These are phyloP conservation scores for Umbelopsis isabellina DNA, from an alignment of 192 early-diverging fungal genomes.

Conservation along the genomic window DNA sequence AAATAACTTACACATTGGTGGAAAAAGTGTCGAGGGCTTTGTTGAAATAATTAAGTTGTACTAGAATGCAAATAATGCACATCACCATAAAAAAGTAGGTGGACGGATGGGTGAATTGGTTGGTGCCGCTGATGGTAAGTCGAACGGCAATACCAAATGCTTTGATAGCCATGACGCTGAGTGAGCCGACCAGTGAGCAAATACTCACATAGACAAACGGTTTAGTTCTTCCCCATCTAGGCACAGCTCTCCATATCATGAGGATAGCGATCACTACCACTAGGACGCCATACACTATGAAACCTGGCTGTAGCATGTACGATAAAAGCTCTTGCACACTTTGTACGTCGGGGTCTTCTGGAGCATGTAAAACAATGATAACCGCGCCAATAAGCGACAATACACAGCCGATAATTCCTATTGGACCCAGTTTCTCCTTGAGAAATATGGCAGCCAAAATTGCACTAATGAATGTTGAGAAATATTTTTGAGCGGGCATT, in stretches of 20 bases:
- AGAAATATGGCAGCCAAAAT: slow-evolving; percentile 87
- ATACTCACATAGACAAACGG: slow-evolving; percentile 21
- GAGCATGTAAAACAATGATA: slow-evolving; percentile 85
- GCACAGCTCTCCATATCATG: slow-evolving; percentile 34
- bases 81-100: slow-evolving; percentile 20
- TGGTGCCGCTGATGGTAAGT: slow-evolving; percentile 14
- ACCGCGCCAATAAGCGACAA: slow-evolving; percentile 89
- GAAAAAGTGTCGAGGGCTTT: slow-evolving; percentile 91
- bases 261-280: background rate
- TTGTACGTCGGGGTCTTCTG: slow-evolving; percentile 78
- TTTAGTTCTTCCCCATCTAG: slow-evolving; percentile 23
- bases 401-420: slow-evolving; percentile 88
- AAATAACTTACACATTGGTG: slow-evolving; percentile 71
- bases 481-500: background rate
- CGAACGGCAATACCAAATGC: slow-evolving; percentile 30
- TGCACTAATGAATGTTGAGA: slow-evolving; percentile 54
- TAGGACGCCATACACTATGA: slow-evolving; percentile 17
- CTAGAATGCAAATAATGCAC: slow-evolving; percentile 66
- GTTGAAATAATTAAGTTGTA: slow-evolving; percentile 97
- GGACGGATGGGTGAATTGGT: slow-evolving; percentile 26
- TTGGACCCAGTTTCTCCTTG: slow-evolving; percentile 79
- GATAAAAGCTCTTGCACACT: slow-evolving; percentile 83
- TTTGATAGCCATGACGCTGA: slow-evolving; percentile 27
- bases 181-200: slow-evolving; percentile 27
- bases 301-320: slow-evolving; percentile 75